phyloP scores from a whole-genome alignment of 2,329 filamentous ascomycete species.

The Monosporascus ibericus region DNA sequence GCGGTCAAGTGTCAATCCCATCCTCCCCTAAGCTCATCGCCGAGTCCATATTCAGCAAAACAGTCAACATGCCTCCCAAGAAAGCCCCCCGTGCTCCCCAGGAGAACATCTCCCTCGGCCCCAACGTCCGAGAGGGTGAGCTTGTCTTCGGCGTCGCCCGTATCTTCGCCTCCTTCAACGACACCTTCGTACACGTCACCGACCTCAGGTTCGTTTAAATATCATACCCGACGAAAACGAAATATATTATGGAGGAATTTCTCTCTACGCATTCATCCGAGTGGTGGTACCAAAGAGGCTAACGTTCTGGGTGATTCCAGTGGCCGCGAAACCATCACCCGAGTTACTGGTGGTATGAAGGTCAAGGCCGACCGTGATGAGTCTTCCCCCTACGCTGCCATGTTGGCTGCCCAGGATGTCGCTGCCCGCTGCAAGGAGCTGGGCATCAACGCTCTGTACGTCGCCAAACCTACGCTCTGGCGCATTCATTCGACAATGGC shows the following conservation, averaged over 20 bases:
- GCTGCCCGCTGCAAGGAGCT: constrained; percentile 75
- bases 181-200: constrained; percentile 97
- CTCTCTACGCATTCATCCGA: constrained; percentile 14
- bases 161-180: constrained; percentile 95
- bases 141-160: constrained; percentile 97
- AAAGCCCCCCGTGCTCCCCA: constrained; percentile 76
- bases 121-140: constrained; percentile 94
- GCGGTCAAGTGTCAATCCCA: not conserved
- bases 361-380: constrained; percentile 99
- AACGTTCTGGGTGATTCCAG: constrained; percentile 68
- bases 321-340: constrained; percentile 99
- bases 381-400: constrained; percentile 98
- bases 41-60: constrained; percentile 21
- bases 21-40: constrained; percentile 22
- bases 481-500: not conserved
- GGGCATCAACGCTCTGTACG: constrained; percentile 69
- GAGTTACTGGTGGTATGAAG: constrained; percentile 99
- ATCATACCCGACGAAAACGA: constrained; percentile 12
- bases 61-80: constrained; percentile 83
- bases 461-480: not conserved
- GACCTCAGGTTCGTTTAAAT: constrained; percentile 75
- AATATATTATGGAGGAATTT: constrained; percentile 1
- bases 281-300: constrained; percentile 43
- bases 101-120: constrained; percentile 98
- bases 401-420: constrained; percentile 99